phyloP scores from a whole-genome alignment of 2,329 filamentous ascomycete genomes.

The Hortaea werneckii region DNA sequence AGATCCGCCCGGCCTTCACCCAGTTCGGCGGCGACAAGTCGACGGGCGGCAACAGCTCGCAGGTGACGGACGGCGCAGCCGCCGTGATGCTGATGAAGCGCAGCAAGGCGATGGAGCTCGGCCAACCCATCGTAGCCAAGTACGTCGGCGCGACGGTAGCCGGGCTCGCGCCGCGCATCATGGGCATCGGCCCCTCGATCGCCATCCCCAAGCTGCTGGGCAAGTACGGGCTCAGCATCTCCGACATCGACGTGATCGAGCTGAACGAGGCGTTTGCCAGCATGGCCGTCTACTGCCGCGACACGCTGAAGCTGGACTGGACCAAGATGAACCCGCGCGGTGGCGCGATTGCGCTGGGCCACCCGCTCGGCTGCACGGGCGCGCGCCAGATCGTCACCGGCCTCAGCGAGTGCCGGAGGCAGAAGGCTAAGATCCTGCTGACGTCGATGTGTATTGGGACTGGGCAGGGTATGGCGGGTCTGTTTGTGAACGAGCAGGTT shows the following conservation, averaged over 20 bases:
- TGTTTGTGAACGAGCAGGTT: constrained; percentile 55
- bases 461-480: constrained; percentile 56
- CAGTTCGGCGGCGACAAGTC: constrained; percentile 79
- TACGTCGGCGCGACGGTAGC: constrained; percentile 86
- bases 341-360: constrained; percentile 73
- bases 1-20: constrained; percentile 84
- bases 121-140: constrained; percentile 88
- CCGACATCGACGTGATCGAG: constrained; percentile 83
- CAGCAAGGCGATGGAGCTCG: constrained; percentile 73
- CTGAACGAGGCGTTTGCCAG: constrained; percentile 96
- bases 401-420: constrained; percentile 23
- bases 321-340: constrained; percentile 73
- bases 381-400: constrained; percentile 79
- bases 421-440: constrained; percentile 44
- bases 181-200: constrained; percentile 79
- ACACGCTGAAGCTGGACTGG: constrained; percentile 55
- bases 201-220: constrained; percentile 70
- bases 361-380: constrained; percentile 72
- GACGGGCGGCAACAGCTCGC: constrained; percentile 87
- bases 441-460: constrained; percentile 79
- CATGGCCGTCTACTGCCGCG: constrained; percentile 71
- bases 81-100: constrained; percentile 91
- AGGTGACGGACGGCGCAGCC: constrained; percentile 89
- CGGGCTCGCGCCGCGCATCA: constrained; percentile 83
- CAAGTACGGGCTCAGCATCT: constrained; percentile 66